Evolutionary conservation across 1,284 basidiomycete genomes (phyloP), one percentile per base, ranked within the genome.

Genomic region (Trametes sp.): DNA sequence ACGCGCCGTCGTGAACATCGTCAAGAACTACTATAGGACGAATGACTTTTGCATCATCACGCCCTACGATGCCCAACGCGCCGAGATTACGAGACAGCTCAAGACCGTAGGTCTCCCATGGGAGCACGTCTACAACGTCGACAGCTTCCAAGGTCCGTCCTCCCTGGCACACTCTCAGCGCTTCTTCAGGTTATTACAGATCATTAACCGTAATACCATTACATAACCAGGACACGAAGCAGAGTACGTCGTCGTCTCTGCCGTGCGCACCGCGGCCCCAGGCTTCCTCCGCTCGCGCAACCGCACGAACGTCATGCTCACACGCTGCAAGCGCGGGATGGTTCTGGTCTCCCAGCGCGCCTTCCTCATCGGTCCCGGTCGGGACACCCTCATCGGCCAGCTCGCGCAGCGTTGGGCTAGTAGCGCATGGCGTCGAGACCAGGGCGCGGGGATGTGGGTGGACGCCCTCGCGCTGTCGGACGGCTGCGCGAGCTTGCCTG

Each of bases 51-150:
- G 82, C 44, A 83, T 92, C 54, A 87, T 92, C 51, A 92, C 88
- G 8, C 89, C 89, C 1, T 92, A 91, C 81, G 88, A 89, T 70
- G 82, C 79, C 3, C 90, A 92, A 70, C 80, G 87, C 16, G 79
- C 73, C 42, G 56, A 75, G 10, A 80, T 92, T 69, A 84, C 88
- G 67, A 63, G 75, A 0, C 65, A 58, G 10, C 78, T 92, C 70
- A 82, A 84, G 61, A 59, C 72, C 0, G 75, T 70, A 70, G 72
- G 75, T 4, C 73, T 90, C 2, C 65, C 79, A 2, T 78, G 78
- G 51, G 82, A 89, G 62, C 87, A 80, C 54, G 85, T 82, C 64
- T 89, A 87, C 72, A 85, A 82, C 81, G 84, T 89, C 51, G 86
- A 87, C 70, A 85, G 86, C n/a, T 89, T 87, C 57, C 87, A 88